phyloP scores from a whole-genome alignment of 192 early-diverging fungal species.

The Thoreauomyces humboldtii region DNA sequence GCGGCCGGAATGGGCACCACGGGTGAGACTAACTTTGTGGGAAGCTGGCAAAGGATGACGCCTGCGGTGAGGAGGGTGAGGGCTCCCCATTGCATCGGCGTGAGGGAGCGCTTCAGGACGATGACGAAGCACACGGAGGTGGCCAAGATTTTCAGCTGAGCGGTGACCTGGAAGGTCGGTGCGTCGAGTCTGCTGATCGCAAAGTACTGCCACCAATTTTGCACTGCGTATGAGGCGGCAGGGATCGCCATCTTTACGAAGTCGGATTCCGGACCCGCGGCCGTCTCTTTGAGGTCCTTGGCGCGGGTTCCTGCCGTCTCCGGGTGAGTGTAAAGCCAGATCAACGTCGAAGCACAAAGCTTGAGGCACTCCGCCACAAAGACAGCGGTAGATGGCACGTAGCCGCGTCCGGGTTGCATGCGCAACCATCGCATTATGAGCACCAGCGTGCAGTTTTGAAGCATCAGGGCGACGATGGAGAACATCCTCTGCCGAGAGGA shows the following conservation, averaged over 20 bases:
- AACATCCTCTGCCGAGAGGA: no score
- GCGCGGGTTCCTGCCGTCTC: no score
- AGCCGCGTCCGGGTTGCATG: neutral
- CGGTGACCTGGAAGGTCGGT: constrained; percentile 5
- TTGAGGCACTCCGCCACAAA: constrained; percentile 4
- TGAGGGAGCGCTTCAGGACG: neutral
- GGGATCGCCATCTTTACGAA: neutral
- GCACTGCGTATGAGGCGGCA: neutral
- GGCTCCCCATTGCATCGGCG: neutral
- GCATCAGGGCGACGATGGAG: neutral
- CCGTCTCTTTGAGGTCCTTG: neutral
- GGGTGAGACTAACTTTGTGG: no score
- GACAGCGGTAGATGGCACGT: constrained; percentile 10
- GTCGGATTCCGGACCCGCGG: neutral
- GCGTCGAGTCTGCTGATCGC: constrained; percentile 6
- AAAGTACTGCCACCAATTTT: constrained; percentile 9
- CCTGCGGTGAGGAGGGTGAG: neutral
- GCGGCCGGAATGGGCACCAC: no score
- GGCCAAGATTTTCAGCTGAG: constrained; percentile 6
- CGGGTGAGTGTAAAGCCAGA: neutral
- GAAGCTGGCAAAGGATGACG: constrained; percentile 4
- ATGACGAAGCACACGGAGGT: constrained; percentile 15
- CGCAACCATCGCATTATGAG: constrained; percentile 2
- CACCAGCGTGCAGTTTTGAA: constrained; percentile 1
- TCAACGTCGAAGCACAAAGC: neutral